A percentile compares a stretch with the other conserved stretches of the same genome.
phyloP scores from a whole-genome alignment of 257 asterid species.

The Avicennia marina region DNA sequence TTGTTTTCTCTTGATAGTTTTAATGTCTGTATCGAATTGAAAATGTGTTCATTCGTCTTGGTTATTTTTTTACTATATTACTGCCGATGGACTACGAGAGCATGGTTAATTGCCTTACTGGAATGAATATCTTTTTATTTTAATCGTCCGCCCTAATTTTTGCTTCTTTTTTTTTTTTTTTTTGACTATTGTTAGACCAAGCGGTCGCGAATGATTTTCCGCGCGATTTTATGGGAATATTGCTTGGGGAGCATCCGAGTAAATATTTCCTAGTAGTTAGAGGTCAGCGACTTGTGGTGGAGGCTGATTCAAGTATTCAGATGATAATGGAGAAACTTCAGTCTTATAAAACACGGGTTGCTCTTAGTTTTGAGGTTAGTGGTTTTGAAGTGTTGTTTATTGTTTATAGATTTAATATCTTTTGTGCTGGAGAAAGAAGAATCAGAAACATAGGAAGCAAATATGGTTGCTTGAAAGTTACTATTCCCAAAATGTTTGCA shows the following conservation, averaged over 20 bases:
- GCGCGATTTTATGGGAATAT: slow-evolving; percentile 75
- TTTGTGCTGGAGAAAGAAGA: not conserved
- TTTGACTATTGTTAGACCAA: slow-evolving; percentile 42
- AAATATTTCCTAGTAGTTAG: slow-evolving; percentile 67
- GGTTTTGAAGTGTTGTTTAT: not conserved
- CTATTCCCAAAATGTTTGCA: slow-evolving; percentile 10
- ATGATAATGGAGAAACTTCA: slow-evolving; percentile 88
- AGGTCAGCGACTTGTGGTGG: slow-evolving; percentile 73
- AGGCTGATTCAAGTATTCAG: slow-evolving; percentile 55
- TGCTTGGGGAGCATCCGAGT: slow-evolving; percentile 76
- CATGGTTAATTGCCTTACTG: not conserved
- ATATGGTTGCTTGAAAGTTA: not conserved
- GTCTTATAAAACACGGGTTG: slow-evolving; percentile 82
- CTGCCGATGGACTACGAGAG: no score
- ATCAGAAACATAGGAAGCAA: not conserved
- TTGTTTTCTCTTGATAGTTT: no score
- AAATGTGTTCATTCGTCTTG: not conserved
- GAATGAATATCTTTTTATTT: not conserved
- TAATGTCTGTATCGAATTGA: not conserved
- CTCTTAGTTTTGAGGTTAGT: slow-evolving; percentile 75
- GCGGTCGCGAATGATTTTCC: slow-evolving; percentile 53
- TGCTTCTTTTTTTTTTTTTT: not conserved
- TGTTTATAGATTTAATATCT: not conserved
- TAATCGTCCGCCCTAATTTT: no score
- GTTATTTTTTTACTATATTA: not conserved